Percentiles rank a stretch among this genome's conserved stretches.
These are phyloP conservation scores for Amanita muscaria DNA, from an alignment of 768 basidiomycete species.

Conservation along the genomic window DNA sequence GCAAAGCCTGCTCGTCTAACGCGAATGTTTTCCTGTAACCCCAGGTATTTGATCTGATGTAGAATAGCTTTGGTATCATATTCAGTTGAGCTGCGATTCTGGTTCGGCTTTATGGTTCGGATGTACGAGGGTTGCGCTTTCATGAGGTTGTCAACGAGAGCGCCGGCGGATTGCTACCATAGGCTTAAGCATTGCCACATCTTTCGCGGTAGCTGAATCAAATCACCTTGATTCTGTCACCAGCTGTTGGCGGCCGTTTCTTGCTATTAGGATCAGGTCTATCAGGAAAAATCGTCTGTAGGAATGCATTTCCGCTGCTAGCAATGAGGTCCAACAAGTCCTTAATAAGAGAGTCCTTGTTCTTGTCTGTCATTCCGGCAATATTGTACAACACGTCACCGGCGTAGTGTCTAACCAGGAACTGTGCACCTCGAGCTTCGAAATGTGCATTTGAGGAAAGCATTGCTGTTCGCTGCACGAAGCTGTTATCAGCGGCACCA, in stretches of 20 bases:
- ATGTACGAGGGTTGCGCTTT: conserved; percentile 96
- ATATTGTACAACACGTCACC: conserved; percentile 99
- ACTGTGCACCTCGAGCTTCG: conserved; percentile 89
- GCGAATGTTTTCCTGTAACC: conserved; percentile 96
- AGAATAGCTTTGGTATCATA: conserved; percentile 93
- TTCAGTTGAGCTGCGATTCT: conserved; percentile 87
- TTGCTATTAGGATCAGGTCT: conserved; percentile 94
- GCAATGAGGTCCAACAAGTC: conserved; percentile 88
- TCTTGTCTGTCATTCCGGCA: conserved; percentile 98
- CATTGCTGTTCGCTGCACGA: conserved; percentile 80
- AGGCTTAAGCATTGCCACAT: background rate
- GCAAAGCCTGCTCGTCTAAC: conserved; percentile 97
- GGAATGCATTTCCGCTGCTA: conserved; percentile 71
- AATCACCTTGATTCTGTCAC: conserved; percentile 89
- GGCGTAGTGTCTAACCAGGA: conserved; percentile 93
- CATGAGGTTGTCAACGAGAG: conserved; percentile 96
- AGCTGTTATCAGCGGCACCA: conserved; percentile 91
- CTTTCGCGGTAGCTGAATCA: conserved; percentile 3
- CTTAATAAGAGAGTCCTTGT: conserved; percentile 95
- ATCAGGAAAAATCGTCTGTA: conserved; percentile 87
- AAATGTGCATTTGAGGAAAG: conserved; percentile 88
- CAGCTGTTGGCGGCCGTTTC: conserved; percentile 95
- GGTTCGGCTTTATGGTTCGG: conserved; percentile 98
- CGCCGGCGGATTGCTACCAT: conserved; percentile 77
- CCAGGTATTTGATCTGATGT: conserved; percentile 99